These are phyloP conservation scores for Stentor coeruleus DNA, from an alignment of 73 alveolate genomes.

Conservation along the genomic window DNA sequence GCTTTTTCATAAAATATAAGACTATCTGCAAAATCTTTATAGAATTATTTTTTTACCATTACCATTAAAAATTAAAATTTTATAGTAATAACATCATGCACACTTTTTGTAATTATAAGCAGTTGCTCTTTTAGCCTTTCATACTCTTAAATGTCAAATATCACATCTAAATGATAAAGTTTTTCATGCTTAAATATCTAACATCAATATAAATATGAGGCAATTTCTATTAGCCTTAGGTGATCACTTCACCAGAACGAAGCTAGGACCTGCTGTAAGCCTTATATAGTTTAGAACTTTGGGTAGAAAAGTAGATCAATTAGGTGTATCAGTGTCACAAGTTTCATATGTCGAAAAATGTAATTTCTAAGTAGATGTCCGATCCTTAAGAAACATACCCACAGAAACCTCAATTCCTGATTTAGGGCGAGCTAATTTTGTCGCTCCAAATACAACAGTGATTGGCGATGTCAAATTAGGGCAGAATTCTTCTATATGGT, in stretches of 20 bases:
- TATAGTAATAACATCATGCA: no score
- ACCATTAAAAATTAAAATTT: no score
- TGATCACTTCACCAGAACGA: constrained; percentile 17
- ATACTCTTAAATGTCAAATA: no score
- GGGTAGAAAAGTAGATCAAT: neutral
- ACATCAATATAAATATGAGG: constrained; percentile 4
- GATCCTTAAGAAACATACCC: constrained; percentile 11
- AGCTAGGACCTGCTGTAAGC: constrained; percentile 2
- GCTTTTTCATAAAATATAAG: no score
- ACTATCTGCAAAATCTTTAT: no score
- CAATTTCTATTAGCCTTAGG: constrained; percentile 13
- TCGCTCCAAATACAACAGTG: constrained; percentile 59
- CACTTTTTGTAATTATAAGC: no score
- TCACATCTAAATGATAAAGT: no score
- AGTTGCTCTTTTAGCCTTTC: no score
- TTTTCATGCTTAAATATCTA: no score
- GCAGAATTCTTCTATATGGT: constrained; percentile 50
- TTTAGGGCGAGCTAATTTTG: constrained; percentile 35
- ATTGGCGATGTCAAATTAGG: constrained; percentile 58
- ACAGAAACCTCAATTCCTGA: constrained; percentile 34
- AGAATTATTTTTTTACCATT: no score
- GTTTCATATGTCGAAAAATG: constrained; percentile 16
- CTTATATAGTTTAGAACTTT: neutral
- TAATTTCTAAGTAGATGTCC: constrained; percentile 18
- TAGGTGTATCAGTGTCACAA: neutral